Percentiles rank a stretch among this genome's conserved stretches.
These are phyloP conservation scores for Trichoderma lentiforme DNA, from an alignment of 2,329 filamentous ascomycete species.

Conservation along the genomic window DNA sequence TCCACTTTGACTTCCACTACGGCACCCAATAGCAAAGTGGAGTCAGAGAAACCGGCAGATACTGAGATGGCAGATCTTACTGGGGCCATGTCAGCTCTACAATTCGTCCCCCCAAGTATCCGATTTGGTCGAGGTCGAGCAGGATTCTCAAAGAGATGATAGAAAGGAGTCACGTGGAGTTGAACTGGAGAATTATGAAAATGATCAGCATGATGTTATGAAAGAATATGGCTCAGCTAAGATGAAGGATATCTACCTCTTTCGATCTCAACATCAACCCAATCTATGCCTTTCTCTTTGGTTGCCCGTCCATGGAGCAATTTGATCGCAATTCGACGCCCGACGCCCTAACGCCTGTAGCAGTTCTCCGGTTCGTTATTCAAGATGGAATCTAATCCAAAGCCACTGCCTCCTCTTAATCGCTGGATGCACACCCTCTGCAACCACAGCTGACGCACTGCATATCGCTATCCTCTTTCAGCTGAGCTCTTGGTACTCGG, in stretches of 20 bases:
- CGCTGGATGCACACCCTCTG: slow-evolving; percentile 81
- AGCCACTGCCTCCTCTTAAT: slow-evolving; percentile 45
- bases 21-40: slow-evolving; percentile 14
- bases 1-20: slow-evolving; percentile 5
- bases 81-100: slow-evolving; percentile 67
- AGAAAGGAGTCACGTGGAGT: slow-evolving; percentile 19
- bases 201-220: slow-evolving; percentile 35
- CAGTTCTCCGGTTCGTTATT: neutral
- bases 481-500: slow-evolving; percentile 80
- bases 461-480: slow-evolving; percentile 87
- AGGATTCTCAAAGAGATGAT: slow-evolving; percentile 51
- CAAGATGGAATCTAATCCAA: neutral
- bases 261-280: slow-evolving; percentile 14
- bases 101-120: slow-evolving; percentile 66
- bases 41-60: slow-evolving; percentile 32
- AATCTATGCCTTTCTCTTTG: neutral
- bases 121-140: slow-evolving; percentile 59
- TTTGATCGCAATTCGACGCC: neutral
- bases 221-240: slow-evolving; percentile 29
- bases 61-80: slow-evolving; percentile 61
- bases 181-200: slow-evolving; percentile 25
- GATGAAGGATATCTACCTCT: slow-evolving; percentile 38
- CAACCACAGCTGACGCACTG: slow-evolving; percentile 96
- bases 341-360: slow-evolving; percentile 21
- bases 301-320: neutral